Evolutionary conservation across 75 land plant genomes (phyloP).

Genomic region (Picea sitchensis): DNA sequence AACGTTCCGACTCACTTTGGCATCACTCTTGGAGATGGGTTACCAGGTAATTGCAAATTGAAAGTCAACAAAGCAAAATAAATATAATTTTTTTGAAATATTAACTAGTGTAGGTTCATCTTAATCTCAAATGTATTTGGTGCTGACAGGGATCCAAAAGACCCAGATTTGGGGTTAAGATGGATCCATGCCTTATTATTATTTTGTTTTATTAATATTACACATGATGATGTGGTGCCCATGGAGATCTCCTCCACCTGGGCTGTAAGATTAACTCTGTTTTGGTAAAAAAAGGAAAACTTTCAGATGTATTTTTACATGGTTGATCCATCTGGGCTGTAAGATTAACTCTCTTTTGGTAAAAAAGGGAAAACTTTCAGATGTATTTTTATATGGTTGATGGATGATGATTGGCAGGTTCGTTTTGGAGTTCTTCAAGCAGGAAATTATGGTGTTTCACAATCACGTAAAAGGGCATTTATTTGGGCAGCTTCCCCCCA

Average conservation of each 20-base stretch:
- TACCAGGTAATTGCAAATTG: conserved; percentile 55
- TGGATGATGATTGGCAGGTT: conserved; percentile 42
- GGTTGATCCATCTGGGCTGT: not conserved
- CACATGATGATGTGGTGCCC: not conserved
- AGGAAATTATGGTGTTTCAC: conserved; percentile 93
- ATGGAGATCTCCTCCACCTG: not conserved
- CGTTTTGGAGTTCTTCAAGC: conserved; percentile 97
- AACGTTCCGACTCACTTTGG: conserved; percentile 76
- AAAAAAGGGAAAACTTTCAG: not conserved
- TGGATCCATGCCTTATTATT: not conserved
- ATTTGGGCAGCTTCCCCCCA: conserved; percentile 97
- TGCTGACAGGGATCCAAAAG: not conserved
- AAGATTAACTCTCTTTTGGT: not conserved
- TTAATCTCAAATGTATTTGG: not conserved
- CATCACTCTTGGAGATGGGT: conserved; percentile 71
- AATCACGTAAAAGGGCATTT: conserved; percentile 89
- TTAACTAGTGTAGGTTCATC: not conserved
- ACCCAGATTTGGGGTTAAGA: not conserved
- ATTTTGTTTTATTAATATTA: not conserved
- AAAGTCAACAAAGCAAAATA: not conserved
- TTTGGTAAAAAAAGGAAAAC: not conserved
- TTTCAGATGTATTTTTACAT: not conserved
- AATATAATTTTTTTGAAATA: not conserved
- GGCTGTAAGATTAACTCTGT: not conserved
- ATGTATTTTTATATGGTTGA: not conserved